phyloP scores from a whole-genome alignment of 768 basidiomycete genomes.

The Suillus variegatus region DNA sequence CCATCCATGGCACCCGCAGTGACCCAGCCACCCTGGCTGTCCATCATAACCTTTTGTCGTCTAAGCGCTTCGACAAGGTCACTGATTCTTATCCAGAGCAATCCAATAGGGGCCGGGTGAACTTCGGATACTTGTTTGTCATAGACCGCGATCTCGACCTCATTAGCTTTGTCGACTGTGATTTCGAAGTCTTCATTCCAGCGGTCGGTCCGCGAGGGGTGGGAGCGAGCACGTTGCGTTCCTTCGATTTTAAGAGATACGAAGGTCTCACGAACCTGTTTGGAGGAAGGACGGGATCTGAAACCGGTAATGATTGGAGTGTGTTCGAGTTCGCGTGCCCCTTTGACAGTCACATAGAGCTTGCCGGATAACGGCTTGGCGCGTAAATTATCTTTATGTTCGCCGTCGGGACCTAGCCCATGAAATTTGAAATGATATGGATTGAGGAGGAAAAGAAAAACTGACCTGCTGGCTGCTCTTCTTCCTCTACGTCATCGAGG shows the following conservation, averaged over 20 bases:
- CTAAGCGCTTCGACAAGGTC: conserved; percentile 93
- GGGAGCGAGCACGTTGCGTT: conserved; percentile 87
- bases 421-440: neutral
- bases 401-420: conserved; percentile 67
- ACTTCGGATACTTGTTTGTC: conserved; percentile 85
- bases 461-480: conserved; percentile 65
- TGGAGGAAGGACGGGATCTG: conserved; percentile 75
- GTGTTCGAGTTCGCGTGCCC: conserved; percentile 94
- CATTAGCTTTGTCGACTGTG: conserved; percentile 95
- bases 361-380: conserved; percentile 94
- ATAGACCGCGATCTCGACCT: conserved; percentile 94
- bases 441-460: conserved; percentile 8
- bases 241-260: conserved; percentile 97
- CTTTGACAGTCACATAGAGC: conserved; percentile 83
- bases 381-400: conserved; percentile 90
- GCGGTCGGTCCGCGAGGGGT: conserved; percentile 90
- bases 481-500: conserved; percentile 85
- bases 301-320: conserved; percentile 68
- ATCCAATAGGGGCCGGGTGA: conserved; percentile 86
- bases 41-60: conserved; percentile 87
- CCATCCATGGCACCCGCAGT: conserved; percentile 89
- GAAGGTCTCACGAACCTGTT: conserved; percentile 77
- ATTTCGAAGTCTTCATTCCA: conserved; percentile 99
- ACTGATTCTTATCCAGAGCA: conserved; percentile 92
- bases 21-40: conserved; percentile 92